Evolutionary conservation across 495 filamentous ascomycete species (phyloP).

Genomic region (Hypoxylon perforatum): DNA sequence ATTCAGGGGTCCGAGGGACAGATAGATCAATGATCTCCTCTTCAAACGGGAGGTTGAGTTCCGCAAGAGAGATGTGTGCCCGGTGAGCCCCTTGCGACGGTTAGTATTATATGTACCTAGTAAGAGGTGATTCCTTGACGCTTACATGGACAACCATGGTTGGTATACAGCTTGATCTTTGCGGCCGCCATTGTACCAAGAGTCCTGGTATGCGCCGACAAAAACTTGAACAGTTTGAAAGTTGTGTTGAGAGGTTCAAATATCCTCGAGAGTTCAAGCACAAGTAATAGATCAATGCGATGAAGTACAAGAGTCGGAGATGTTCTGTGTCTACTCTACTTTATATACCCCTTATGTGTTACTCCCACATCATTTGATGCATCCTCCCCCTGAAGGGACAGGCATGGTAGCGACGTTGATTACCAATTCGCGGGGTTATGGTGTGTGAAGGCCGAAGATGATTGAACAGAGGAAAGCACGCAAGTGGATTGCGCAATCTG

Average conservation of each 20-base stretch:
- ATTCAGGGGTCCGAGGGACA: slow-evolving; percentile 81
- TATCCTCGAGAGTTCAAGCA: too few species aligned
- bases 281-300: too few species aligned
- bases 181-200: slow-evolving; percentile 46
- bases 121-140: not conserved
- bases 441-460: not conserved
- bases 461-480: not conserved
- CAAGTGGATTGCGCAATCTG: slow-evolving; percentile 6
- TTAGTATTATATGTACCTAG: not conserved
- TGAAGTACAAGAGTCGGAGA: not conserved
- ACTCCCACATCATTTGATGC: not conserved
- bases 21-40: slow-evolving; percentile 83
- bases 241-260: not conserved
- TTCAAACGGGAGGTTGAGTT: slow-evolving; percentile 77
- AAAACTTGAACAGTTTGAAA: not conserved
- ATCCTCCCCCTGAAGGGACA: too few species aligned
- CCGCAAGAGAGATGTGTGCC: slow-evolving; percentile 79
- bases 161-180: slow-evolving; percentile 75
- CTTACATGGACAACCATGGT: slow-evolving; percentile 75
- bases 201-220: not conserved
- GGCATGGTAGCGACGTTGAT: not conserved
- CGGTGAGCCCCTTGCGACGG: slow-evolving; percentile 71
- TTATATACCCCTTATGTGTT: not conserved
- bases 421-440: slow-evolving; percentile 25
- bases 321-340: not conserved